Base-by-base conservation (phyloP, 2,329 filamentous ascomycete genomes). In the Xylariaceae sp. region DNA sequence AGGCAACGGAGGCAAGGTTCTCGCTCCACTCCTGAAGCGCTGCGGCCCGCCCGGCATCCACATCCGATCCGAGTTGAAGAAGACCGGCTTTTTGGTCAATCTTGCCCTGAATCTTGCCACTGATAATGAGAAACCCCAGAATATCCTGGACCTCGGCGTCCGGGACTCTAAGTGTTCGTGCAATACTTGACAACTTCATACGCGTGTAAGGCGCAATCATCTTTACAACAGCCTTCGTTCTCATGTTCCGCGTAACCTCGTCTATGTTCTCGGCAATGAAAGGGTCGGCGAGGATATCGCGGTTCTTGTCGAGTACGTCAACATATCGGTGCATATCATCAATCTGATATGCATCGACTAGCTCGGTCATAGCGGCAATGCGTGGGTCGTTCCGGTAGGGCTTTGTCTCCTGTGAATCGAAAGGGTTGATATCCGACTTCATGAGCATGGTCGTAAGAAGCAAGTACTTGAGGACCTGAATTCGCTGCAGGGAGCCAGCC, bases 221-320 rank as follows among this genome's bases (percentile, higher is more conserved):
- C 76, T 94, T 96, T 64, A 96, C 78, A 8, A 97, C 87, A 1
- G 92, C 93, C 80, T 97, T 97, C 66, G 92, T 97, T 57, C 94
- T 89, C 88, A 99, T 96, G 74, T 94, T 97, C 49, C 94, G 89
- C 55, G 93, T 99, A 59, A 99, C 93, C 76, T 99, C 94, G 74
- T 97, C 94, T 67, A 99, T 99, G 73, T 99, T 97, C 76, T 97
- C 94, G 34, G 93, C 93, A 68, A 99, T 99, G 77, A 97, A 99
- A 0, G 90, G 87, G 73, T 99, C 94, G 10, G 88, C 86, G 45
- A 97, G 81, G 30, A 99, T 87, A 71, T 97, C 94, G 69, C 87
- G 88, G 77, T 97, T 95, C 70, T 87, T 87, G 69, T 90, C 86
- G 58, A 99, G 80, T 44, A 97, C 92, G 57, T 84, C 86, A 75